Evolutionary conservation across 306 rosid genomes (phyloP).

Genomic region (Lupinus albus): DNA sequence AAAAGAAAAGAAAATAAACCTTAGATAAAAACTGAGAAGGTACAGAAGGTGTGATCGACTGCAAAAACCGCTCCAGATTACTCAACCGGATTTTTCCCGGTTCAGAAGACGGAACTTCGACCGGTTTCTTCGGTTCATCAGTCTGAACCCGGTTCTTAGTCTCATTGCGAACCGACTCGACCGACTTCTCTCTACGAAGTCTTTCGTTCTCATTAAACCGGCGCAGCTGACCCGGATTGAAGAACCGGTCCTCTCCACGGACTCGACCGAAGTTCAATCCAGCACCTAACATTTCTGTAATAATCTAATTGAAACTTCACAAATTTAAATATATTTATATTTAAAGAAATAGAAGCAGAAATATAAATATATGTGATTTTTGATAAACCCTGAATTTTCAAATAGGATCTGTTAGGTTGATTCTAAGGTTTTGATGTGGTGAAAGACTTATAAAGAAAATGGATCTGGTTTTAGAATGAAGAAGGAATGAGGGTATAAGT

Average conservation of each 20-base stretch:
- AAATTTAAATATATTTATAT: background rate
- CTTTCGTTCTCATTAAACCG: conserved; percentile 45
- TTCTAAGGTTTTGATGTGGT: background rate
- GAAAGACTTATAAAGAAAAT: conserved; percentile 6
- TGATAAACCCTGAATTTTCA: conserved; percentile 18
- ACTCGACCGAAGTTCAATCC: conserved; percentile 52
- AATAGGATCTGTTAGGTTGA: conserved; percentile 1
- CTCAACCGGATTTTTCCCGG: conserved; percentile 37
- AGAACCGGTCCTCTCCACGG: conserved; percentile 64
- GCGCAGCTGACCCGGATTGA: conserved; percentile 49
- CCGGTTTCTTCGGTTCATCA: conserved; percentile 35
- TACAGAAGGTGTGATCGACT: conserved; percentile 62
- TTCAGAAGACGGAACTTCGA: background rate
- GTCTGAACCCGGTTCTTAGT: conserved; percentile 36
- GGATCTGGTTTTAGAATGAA: conserved; percentile 42
- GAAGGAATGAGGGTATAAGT: conserved; percentile 37
- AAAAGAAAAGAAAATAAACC: conserved; percentile 41
- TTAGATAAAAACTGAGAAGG: conserved; percentile 56
- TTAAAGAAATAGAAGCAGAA: background rate
- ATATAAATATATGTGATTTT: background rate
- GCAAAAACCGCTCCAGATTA: conserved; percentile 66
- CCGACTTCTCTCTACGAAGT: conserved; percentile 33
- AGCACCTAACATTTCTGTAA: conserved; percentile 52
- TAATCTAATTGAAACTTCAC: background rate
- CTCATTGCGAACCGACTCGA: conserved; percentile 11